Evolutionary conservation across 164 flowering plant genomes (phyloP), one percentile per base, ranked within the genome.

Genomic region (Stephania japonica): DNA sequence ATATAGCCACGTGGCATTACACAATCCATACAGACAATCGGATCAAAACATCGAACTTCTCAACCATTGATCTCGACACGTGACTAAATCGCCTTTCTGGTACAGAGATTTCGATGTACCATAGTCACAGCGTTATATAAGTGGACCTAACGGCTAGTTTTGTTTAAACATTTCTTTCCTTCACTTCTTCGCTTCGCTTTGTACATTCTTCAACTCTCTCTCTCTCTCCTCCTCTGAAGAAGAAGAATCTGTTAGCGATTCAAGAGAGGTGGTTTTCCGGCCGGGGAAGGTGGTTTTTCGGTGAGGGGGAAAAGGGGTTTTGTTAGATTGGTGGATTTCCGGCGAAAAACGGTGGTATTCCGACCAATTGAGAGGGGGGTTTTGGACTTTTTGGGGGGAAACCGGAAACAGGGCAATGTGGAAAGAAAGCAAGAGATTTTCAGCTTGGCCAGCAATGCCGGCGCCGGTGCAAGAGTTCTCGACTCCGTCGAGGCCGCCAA

Each of bases 401-500:
- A 64, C 12, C 38, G 24, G 24, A 32, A 64, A 64, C 27, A 64
- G 13, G 38, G 26, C 59, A 25, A 78, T 78, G 81, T 41, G 70
- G 78, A 69, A 43, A 24, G 62, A 14, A 24, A 49, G 43, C 38
- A 71, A 70, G 59, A 77, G 12, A 42, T 67, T 62, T 76, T 50
- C 19, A 59, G 64, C 24, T 7, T 7, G 69, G 38, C 38, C 38
- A 68, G 86, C 81, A 6, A 85, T 84, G 77, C 9, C 41, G 38
- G 11, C 32, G 12, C 67, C 41, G 0, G 9, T 10, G 63, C 63
- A 3, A 21, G n/a, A 5, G 63, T 16, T 0, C 7, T 18, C 63
- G 23, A 10, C 32, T 8, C 81, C 49, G 72, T 80, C 91, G 53
- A 87, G 89, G 7, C 89, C 81, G 12, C 77, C 42, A 23, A 66